phyloP scores from a whole-genome alignment of 306 rosid genomes.

The barrel medic (Medicago truncatula) region DNA sequence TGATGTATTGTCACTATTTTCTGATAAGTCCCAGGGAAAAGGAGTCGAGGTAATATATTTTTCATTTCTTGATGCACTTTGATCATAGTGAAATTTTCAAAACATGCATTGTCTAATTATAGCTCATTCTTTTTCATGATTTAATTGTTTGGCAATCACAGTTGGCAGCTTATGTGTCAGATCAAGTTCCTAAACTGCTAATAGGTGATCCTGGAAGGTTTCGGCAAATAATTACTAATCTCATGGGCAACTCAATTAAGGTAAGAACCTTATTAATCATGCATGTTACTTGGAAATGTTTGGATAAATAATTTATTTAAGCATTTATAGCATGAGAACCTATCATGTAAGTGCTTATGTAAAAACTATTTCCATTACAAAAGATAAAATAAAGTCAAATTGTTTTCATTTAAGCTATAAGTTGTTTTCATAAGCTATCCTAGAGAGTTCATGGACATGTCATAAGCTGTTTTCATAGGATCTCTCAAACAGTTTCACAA shows the following conservation, averaged over 20 bases:
- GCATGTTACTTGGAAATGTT: not conserved
- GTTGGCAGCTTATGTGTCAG: slow-evolving; percentile 86
- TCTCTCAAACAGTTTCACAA: too few relatives aligned
- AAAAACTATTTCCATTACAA: too few relatives aligned
- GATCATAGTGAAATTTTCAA: slow-evolving; percentile 2
- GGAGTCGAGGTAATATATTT: slow-evolving; percentile 84
- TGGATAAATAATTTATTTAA: not conserved
- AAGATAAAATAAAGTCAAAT: too few relatives aligned
- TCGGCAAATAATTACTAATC: slow-evolving; percentile 87
- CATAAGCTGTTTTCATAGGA: too few relatives aligned
- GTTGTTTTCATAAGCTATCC: too few relatives aligned
- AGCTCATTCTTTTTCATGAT: slow-evolving; percentile 6
- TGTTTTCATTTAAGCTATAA: too few relatives aligned
- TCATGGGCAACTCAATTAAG: slow-evolving; percentile 88
- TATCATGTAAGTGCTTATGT: too few relatives aligned
- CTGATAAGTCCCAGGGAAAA: slow-evolving; percentile 91
- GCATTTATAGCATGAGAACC: not conserved
- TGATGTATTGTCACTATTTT: slow-evolving; percentile 88
- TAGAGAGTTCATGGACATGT: too few relatives aligned
- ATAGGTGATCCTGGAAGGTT: slow-evolving; percentile 91
- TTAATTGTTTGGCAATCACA: slow-evolving; percentile 43
- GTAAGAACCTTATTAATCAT: slow-evolving; percentile 29
- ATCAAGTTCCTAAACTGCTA: slow-evolving; percentile 76
- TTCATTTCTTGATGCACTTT: slow-evolving; percentile 20
- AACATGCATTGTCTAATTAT: not conserved